These are phyloP conservation scores for Yamadazyma membranifaciens DNA, from an alignment of 1,139 yeast genomes.

Conservation along the genomic window DNA sequence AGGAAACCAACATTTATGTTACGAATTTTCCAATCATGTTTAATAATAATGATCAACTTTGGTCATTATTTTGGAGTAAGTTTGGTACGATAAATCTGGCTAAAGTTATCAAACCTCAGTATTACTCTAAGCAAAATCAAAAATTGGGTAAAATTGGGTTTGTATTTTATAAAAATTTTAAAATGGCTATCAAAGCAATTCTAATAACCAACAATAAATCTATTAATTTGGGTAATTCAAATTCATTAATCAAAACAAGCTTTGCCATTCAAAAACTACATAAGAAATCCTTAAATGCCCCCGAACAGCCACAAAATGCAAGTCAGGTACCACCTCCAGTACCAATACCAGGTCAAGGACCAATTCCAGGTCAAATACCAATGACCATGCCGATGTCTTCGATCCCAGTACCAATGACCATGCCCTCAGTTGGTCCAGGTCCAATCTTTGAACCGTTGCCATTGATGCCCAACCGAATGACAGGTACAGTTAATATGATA, in stretches of 20 bases:
- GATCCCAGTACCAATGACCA: background rate
- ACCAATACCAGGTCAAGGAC: background rate
- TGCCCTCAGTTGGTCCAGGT: background rate
- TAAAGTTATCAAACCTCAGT: conserved; percentile 44
- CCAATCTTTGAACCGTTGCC: background rate
- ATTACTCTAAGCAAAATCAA: conserved; percentile 22
- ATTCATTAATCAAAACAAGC: conserved; percentile 36
- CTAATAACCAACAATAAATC: conserved; percentile 36
- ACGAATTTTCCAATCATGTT: conserved; percentile 48
- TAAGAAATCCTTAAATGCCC: background rate
- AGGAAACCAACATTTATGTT: conserved; percentile 60
- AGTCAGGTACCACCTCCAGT: background rate
- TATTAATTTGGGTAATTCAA: conserved; percentile 21
- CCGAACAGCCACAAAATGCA: too few species aligned
- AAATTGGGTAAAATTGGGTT: conserved; percentile 41
- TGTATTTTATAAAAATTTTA: conserved; percentile 37
- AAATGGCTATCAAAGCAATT: conserved; percentile 41
- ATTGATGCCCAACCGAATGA: background rate
- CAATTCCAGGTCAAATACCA: too few species aligned
- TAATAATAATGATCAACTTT: conserved; percentile 36
- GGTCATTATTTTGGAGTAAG: conserved; percentile 42
- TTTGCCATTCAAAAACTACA: conserved; percentile 38
- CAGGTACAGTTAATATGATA: background rate
- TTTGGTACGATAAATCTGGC: conserved; percentile 46
- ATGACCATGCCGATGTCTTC: background rate